These are phyloP conservation scores for Trichoderma sp. DNA, from an alignment of 2,329 filamentous ascomycete species.

Conservation along the genomic window DNA sequence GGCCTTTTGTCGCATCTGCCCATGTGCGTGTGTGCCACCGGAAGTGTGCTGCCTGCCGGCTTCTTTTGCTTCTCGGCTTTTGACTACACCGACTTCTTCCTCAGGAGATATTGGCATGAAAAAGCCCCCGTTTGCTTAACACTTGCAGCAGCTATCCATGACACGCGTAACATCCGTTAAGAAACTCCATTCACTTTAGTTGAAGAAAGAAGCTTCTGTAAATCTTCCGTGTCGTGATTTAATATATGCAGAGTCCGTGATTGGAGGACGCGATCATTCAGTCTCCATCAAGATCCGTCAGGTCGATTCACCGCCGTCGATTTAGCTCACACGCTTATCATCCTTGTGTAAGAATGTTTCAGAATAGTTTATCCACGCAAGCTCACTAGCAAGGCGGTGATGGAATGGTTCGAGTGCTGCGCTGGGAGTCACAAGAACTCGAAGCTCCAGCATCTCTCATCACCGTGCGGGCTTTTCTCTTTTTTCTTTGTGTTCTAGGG, in stretches of 20 bases:
- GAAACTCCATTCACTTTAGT: background rate
- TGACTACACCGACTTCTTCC: conserved; percentile 11
- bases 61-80: background rate
- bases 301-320: conserved; percentile 20
- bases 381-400: conserved; percentile 3
- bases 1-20: background rate
- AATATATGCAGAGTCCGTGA: background rate
- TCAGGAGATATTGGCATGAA: conserved; percentile 1
- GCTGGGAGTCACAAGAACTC: background rate
- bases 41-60: background rate
- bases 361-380: conserved; percentile 2
- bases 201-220: background rate
- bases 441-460: background rate
- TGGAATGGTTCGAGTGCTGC: background rate
- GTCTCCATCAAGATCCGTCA: conserved; percentile 18
- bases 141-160: background rate
- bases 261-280: background rate
- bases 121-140: background rate
- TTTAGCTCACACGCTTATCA: conserved; percentile 18
- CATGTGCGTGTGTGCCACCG: background rate
- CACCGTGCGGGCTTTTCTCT: background rate
- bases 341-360: conserved; percentile 17
- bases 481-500: background rate
- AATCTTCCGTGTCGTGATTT: background rate
- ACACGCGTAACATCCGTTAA: background rate